These are phyloP conservation scores for Carex kokanica DNA, from an alignment of 176 grass and related monocot genomes.

Conservation along the genomic window DNA sequence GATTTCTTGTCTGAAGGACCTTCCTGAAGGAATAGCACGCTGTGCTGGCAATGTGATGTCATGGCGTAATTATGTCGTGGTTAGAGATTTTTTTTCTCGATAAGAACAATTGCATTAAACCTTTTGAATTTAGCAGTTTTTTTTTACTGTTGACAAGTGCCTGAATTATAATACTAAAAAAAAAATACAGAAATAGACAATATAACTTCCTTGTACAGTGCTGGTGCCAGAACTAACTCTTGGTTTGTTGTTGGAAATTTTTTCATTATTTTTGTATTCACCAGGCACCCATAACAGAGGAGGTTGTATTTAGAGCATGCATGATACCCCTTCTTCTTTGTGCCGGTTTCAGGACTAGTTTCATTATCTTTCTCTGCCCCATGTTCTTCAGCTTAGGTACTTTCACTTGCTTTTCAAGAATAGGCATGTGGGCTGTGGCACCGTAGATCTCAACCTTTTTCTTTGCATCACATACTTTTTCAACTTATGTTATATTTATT, in stretches of 20 bases:
- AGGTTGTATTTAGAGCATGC: conserved; percentile 92
- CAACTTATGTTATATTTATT: conserved; percentile 1
- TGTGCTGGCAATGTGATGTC: conserved; percentile 49
- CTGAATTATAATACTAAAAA: not conserved
- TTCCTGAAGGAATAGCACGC: conserved; percentile 30
- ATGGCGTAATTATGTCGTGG: conserved; percentile 83
- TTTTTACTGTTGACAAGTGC: not conserved
- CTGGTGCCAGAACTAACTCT: not conserved
- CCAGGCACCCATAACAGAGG: conserved; percentile 91
- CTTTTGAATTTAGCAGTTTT: not conserved
- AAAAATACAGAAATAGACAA: not conserved
- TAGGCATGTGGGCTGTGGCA: not conserved
- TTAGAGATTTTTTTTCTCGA: conserved; percentile 28
- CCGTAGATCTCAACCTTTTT: not conserved
- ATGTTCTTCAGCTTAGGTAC: conserved; percentile 99
- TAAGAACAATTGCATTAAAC: not conserved
- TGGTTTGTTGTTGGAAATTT: not conserved
- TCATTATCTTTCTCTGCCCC: conserved; percentile 78
- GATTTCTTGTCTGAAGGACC: conserved; percentile 18
- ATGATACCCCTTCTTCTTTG: conserved; percentile 96
- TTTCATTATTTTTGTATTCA: conserved; percentile 32
- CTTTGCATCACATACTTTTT: not conserved
- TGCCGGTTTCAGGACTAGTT: conserved; percentile 65
- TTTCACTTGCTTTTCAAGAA: conserved; percentile 16
- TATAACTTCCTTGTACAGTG: not conserved